Evolutionary conservation across 116 monocot species (phyloP).

Genomic region (Trichopus zeylanicus): DNA sequence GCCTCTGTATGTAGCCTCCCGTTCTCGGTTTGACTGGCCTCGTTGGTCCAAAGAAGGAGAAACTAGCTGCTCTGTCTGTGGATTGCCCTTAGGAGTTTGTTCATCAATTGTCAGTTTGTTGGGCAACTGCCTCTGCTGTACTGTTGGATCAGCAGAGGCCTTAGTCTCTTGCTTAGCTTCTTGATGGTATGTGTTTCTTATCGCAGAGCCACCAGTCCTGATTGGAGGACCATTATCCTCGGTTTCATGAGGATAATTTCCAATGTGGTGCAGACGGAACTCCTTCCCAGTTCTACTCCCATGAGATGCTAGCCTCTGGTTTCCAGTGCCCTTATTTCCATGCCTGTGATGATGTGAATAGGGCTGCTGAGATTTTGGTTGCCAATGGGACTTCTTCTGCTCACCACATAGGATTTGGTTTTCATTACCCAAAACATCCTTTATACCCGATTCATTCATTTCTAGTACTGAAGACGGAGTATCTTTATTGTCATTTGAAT

Average conservation of each 20-base stretch:
- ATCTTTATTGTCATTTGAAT: constrained; percentile 5
- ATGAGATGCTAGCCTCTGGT: constrained; percentile 21
- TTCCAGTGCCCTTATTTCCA: constrained; percentile 17
- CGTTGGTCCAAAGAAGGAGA: constrained; percentile 2
- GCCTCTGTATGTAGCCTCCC: constrained; percentile 14
- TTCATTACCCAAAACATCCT: constrained; percentile 20
- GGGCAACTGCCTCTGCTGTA: constrained; percentile 2
- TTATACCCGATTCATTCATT: constrained; percentile 18
- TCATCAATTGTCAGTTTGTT: constrained; percentile 3
- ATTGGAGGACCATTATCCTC: not conserved
- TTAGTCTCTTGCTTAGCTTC: constrained; percentile 12
- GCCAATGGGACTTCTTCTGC: constrained; percentile 52
- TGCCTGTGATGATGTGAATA: constrained; percentile 19
- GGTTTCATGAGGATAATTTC: not conserved
- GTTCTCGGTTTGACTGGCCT: constrained; percentile 17
- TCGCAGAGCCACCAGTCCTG: constrained; percentile 3
- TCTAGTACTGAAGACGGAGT: constrained; percentile 6
- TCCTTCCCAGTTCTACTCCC: not conserved
- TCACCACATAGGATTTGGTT: constrained; percentile 17
- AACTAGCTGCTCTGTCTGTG: constrained; percentile 10
- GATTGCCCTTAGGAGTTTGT: not conserved
- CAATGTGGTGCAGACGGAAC: not conserved
- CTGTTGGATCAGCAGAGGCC: not conserved
- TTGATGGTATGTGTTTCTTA: constrained; percentile 7
- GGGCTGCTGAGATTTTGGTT: constrained; percentile 51